Evolutionary conservation across 306 rosid genomes (phyloP).

Genomic region (Prunus dulcis): DNA sequence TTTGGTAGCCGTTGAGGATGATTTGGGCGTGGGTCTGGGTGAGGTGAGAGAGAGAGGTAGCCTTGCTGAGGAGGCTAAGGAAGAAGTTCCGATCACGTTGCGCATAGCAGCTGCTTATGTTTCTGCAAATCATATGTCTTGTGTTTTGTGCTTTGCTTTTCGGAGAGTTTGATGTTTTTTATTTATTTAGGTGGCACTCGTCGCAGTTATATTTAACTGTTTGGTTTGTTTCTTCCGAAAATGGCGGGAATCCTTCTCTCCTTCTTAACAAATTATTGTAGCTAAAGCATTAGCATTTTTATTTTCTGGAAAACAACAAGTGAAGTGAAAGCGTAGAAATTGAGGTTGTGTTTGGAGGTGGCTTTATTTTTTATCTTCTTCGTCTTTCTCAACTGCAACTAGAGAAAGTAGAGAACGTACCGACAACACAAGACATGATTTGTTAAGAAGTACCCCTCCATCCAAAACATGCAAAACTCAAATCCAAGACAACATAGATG

Average conservation of each 20-base stretch:
- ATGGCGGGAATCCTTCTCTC: neutral
- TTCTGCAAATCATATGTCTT: constrained; percentile 36
- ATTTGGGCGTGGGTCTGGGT: constrained; percentile 72
- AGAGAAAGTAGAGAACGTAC: too few relatives aligned
- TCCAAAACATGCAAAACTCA: neutral
- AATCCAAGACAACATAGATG: neutral
- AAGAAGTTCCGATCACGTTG: constrained; percentile 45
- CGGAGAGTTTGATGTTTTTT: neutral
- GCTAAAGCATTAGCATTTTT: neutral
- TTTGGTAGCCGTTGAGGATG: constrained; percentile 56
- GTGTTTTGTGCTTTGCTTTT: neutral
- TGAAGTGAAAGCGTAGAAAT: too few relatives aligned
- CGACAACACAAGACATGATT: too few relatives aligned
- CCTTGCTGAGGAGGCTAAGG: constrained; percentile 46
- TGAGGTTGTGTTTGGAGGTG: too few relatives aligned
- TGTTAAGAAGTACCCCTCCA: too few relatives aligned
- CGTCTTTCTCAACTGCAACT: too few relatives aligned
- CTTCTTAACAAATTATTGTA: neutral
- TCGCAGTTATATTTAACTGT: neutral
- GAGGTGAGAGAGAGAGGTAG: constrained; percentile 49
- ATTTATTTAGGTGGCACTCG: neutral
- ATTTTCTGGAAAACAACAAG: too few relatives aligned
- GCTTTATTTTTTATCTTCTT: too few relatives aligned
- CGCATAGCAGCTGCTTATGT: constrained; percentile 16
- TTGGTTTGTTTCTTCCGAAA: neutral